A percentile compares a stretch with the other conserved stretches of the same genome.
phyloP scores from a whole-genome alignment of 1,284 basidiomycete species.

The Leccinum variabile region DNA sequence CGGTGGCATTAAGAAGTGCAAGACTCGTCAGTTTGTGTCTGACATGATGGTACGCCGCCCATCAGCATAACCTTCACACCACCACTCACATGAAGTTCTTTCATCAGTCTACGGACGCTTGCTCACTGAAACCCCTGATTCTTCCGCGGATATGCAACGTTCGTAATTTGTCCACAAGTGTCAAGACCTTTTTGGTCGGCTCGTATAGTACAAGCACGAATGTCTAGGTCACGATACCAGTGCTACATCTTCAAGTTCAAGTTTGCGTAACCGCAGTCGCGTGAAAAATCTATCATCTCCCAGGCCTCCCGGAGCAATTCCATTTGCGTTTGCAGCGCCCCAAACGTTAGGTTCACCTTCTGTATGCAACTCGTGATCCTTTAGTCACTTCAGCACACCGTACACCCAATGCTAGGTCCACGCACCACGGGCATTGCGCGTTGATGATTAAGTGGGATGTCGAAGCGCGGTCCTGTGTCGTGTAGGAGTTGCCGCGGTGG shows the following conservation, averaged over 20 bases:
- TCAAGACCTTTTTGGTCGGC: not conserved
- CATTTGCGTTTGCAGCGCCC: too few relatives aligned
- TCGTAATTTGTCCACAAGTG: not conserved
- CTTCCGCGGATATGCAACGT: not conserved
- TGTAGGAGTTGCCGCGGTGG: too few relatives aligned
- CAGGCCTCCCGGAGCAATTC: too few relatives aligned
- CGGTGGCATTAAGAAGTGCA: conserved; percentile 21
- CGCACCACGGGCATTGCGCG: too few relatives aligned
- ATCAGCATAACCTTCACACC: not conserved
- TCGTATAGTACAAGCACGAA: not conserved
- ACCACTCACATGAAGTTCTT: not conserved
- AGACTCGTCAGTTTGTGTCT: not conserved
- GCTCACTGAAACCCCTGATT: not conserved
- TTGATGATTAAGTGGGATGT: too few relatives aligned
- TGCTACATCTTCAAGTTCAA: not conserved
- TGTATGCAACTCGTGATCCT: too few relatives aligned
- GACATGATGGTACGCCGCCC: not conserved
- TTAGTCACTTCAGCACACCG: too few relatives aligned
- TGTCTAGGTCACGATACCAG: not conserved
- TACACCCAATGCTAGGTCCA: too few relatives aligned
- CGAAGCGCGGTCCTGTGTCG: too few relatives aligned
- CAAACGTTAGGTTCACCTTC: too few relatives aligned
- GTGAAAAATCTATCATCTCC: too few relatives aligned
- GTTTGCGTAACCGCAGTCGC: not conserved
- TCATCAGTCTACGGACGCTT: not conserved